phyloP scores from a whole-genome alignment of 805 yeast genomes.

The Wickerhamiella allomyrinae region DNA sequence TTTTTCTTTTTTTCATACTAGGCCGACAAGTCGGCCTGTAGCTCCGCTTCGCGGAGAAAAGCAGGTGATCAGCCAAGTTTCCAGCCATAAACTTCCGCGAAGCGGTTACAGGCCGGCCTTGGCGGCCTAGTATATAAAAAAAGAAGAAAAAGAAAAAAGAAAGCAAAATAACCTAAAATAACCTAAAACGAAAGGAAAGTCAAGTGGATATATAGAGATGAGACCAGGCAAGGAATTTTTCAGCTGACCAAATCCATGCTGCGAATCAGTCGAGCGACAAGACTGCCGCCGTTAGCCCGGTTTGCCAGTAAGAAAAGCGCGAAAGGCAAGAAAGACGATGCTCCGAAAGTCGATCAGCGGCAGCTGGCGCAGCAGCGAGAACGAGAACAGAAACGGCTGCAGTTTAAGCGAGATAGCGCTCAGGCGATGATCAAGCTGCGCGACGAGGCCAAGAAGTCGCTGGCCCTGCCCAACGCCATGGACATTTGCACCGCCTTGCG shows the following conservation, averaged over 20 bases:
- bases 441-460: constrained; percentile 29
- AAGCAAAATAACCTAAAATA: no score
- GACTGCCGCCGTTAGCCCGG: constrained; percentile 3
- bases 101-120: no score
- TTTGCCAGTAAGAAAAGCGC: constrained; percentile 5
- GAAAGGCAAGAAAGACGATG: constrained; percentile 7
- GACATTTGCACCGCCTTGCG: constrained; percentile 58
- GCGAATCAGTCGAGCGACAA: background rate
- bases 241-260: background rate
- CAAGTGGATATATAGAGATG: no score
- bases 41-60: no score
- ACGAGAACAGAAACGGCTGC: constrained; percentile 21
- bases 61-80: no score
- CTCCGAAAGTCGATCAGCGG: constrained; percentile 21
- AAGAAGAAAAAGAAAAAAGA: no score
- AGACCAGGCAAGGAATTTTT: background rate
- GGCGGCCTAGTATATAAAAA: no score
- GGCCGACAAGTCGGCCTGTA: no score
- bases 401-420: constrained; percentile 19
- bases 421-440: constrained; percentile 16
- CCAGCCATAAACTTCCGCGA: no score
- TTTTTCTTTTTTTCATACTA: no score
- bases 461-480: constrained; percentile 51
- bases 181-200: no score
- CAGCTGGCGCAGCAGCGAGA: constrained; percentile 24